Evolutionary conservation across 1,284 basidiomycete genomes (phyloP), one percentile per base, ranked within the genome.

Genomic region (Malassezia globosa): DNA sequence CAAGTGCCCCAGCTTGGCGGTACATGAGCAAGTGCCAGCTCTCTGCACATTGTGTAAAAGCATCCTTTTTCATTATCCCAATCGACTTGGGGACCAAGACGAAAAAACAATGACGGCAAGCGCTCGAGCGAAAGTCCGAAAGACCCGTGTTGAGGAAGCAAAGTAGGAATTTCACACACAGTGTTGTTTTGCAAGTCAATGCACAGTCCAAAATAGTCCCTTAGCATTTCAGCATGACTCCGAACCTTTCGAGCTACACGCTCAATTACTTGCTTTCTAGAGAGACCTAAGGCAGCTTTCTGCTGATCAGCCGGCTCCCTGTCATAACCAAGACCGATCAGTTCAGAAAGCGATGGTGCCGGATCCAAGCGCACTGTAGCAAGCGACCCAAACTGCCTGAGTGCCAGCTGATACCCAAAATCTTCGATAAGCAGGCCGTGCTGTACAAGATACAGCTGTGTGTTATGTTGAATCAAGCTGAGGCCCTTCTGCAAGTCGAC

Each of bases 391-490:
- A 97, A 99, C 69, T 97, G 92, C 16, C 87, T 78, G 37, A 97
- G 73, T 2, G 82, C 85, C 1, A 97, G 79, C 68, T 97, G 94
- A 71, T 95, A 97, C 64, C 96, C 94, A 36, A 95, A 78, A 61
- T 95, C 89, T 62, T 94, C 87, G 0, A 67, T 66, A 26, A 64
- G 40, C 3, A 48, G 55, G 14, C 57, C 82, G 64, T 96, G 85
- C 58, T 94, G 85, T 53, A 95, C 77, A 5, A 96, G 78, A 69
- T 89, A 92, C 1, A 99, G 75, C 59, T 85, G 84, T 0, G 87
- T 95, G 25, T 80, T 79, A 71, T 89, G 81, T 69, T 99, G 94
- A 1, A 97, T 76, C 24, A 96, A 74, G 2, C 87, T 85, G 2
- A 88, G 75, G 54, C 81, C 83, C 31, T 80, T 77, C 16, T 78